Percentiles rank a stretch among this genome's conserved stretches.
phyloP scores from a whole-genome alignment of 192 early-diverging fungal species.

The Allomyces arbusculus region DNA sequence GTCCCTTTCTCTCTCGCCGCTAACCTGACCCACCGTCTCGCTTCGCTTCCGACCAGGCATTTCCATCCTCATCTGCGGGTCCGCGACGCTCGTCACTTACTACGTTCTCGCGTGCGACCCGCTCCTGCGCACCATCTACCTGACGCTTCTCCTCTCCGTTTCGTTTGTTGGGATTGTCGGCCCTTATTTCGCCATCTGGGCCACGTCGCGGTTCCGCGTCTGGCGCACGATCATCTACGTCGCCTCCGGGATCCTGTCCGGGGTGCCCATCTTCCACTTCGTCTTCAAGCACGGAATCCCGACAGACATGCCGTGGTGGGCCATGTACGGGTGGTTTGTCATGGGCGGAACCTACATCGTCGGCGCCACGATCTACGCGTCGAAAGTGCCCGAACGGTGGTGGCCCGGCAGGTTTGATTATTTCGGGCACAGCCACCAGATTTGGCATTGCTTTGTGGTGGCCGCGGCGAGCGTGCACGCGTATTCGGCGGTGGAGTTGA shows the following conservation, averaged over 20 bases:
- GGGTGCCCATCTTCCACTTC: constrained; percentile 27
- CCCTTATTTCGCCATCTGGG: constrained; percentile 33
- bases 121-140: constrained; percentile 17
- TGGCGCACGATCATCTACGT: constrained; percentile 34
- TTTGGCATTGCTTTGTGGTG: constrained; percentile 42
- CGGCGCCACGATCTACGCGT: constrained; percentile 13
- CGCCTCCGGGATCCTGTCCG: constrained; percentile 23
- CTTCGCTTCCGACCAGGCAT: constrained; percentile 21
- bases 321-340: constrained; percentile 23
- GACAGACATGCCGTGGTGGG: constrained; percentile 20
- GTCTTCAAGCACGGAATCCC: constrained; percentile 18
- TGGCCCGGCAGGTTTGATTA: constrained; percentile 37
- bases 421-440: constrained; percentile 34
- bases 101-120: constrained; percentile 34
- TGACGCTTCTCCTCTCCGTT: constrained; percentile 22
- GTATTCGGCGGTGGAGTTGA: neutral
- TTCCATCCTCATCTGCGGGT: constrained; percentile 36
- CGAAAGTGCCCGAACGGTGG: constrained; percentile 37
- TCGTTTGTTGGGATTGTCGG: constrained; percentile 25
- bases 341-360: constrained; percentile 18
- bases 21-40: no score
- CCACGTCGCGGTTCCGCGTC: constrained; percentile 20
- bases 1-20: no score
- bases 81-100: constrained; percentile 31
- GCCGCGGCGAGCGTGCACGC: constrained; percentile 6